Conservation (phyloP, 2,329 filamentous ascomycete genomes). For the Penicillium sp. region DNA sequence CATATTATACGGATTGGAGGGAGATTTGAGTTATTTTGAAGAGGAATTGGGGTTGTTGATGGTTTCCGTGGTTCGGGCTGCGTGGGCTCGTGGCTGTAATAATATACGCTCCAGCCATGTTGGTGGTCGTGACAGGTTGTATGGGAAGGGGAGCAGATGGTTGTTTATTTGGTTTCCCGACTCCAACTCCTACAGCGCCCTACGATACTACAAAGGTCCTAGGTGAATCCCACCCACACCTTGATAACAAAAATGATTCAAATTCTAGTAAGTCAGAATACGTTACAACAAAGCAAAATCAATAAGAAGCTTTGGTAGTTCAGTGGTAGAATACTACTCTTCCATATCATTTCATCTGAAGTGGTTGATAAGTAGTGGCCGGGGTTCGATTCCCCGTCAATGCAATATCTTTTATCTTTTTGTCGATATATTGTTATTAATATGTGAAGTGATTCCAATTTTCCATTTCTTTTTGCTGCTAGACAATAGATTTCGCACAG, state of each 20-base stretch:
- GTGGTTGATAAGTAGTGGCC: slow-evolving; percentile 6
- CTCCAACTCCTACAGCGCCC: not conserved
- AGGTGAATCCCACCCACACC: too few species aligned
- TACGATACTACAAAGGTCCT: too few species aligned
- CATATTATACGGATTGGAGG: slow-evolving; percentile 23
- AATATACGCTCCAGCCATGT: not conserved
- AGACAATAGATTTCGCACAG: not conserved
- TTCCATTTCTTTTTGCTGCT: not conserved
- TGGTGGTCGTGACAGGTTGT: not conserved
- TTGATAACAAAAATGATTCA: not conserved
- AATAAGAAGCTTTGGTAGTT: slow-evolving; percentile 6
- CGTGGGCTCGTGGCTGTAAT: not conserved
- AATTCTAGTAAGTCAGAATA: not conserved
- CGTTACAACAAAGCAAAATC: not conserved
- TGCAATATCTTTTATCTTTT: not conserved
- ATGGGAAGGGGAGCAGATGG: slow-evolving; percentile 6
- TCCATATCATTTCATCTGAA: not conserved
- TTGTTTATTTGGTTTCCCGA: not conserved
- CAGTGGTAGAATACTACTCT: slow-evolving; percentile 13
- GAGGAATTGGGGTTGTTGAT: not conserved
- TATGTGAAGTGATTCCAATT: not conserved
- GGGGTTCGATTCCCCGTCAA: slow-evolving; percentile 11
- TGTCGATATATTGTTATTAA: not conserved
- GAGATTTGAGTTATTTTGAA: not conserved
- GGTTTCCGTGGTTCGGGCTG: not conserved